These are phyloP conservation scores for Gentiana dahurica DNA, from an alignment of 257 asterid genomes.

Conservation along the genomic window DNA sequence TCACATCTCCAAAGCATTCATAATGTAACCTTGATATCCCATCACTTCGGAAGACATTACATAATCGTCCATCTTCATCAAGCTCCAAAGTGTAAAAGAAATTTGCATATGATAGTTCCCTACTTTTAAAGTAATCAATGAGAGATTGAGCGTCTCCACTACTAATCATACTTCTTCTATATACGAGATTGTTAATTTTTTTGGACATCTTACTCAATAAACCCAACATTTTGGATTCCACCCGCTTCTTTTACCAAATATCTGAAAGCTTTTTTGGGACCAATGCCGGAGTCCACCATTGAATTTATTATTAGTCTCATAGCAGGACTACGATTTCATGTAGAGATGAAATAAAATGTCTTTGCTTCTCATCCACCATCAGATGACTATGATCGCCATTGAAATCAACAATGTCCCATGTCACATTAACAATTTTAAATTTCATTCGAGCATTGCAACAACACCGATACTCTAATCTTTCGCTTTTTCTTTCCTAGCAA, in stretches of 20 bases:
- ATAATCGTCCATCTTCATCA: no score
- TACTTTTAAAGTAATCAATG: no score
- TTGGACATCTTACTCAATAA: background rate
- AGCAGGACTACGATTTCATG: background rate
- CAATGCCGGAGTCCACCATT: background rate
- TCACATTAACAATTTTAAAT: no score
- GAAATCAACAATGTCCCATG: background rate
- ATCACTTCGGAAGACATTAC: no score
- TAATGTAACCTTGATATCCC: no score
- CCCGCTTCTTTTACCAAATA: background rate
- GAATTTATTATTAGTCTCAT: background rate
- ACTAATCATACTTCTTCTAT: background rate
- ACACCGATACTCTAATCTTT: no score
- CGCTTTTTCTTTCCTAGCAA: no score
- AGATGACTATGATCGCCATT: background rate
- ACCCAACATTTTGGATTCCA: constrained; percentile 1
- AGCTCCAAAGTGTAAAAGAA: no score
- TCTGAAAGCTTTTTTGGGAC: background rate
- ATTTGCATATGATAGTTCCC: no score
- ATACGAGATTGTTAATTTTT: background rate
- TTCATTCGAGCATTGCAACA: background rate
- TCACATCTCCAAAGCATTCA: no score
- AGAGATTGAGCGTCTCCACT: background rate
- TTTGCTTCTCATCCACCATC: background rate
- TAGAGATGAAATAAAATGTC: background rate